Percentiles rank a stretch among this genome's conserved stretches.
These are phyloP conservation scores for Beauveria varroae DNA, from an alignment of 2,329 filamentous ascomycete genomes.

Conservation along the genomic window DNA sequence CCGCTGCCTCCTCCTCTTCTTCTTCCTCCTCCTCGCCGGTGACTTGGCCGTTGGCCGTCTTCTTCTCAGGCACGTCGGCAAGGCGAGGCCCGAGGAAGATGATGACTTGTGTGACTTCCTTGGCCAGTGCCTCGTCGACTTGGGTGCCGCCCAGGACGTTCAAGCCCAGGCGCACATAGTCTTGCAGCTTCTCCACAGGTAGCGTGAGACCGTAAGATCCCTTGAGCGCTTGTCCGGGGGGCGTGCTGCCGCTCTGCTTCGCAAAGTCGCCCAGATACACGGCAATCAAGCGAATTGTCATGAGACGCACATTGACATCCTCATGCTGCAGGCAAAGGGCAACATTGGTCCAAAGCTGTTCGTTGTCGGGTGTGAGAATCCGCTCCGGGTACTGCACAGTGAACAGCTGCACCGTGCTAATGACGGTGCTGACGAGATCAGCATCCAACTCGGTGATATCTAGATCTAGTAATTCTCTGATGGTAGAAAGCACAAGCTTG, in stretches of 20 bases:
- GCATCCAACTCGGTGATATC: conserved; percentile 50
- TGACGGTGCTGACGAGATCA: conserved; percentile 66
- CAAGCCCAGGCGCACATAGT: conserved; percentile 43
- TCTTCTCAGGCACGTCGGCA: conserved; percentile 21
- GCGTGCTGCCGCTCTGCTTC: conserved; percentile 44
- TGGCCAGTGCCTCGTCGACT: conserved; percentile 66
- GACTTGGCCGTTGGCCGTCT: conserved; percentile 44
- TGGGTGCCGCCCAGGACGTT: conserved; percentile 52
- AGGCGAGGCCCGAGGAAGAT: conserved; percentile 66
- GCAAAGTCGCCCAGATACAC: conserved; percentile 77
- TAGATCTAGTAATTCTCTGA: conserved; percentile 45
- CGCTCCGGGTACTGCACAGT: conserved; percentile 57
- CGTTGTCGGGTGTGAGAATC: conserved; percentile 52
- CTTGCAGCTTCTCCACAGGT: conserved; percentile 54
- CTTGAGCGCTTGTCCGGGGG: conserved; percentile 47
- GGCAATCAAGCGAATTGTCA: conserved; percentile 65
- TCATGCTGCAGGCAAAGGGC: conserved; percentile 63
- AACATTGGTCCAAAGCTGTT: conserved; percentile 63
- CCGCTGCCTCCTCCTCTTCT: conserved; percentile 25
- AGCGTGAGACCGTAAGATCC: conserved; percentile 68
- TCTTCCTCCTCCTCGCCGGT: conserved; percentile 19
- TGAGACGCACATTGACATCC: conserved; percentile 67
- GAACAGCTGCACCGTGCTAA: conserved; percentile 62
- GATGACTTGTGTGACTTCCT: conserved; percentile 72
- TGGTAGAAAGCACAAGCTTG: conserved; percentile 49